Conservation (phyloP, 2,329 filamentous ascomycete genomes). For the Ophiostoma ips region DNA sequence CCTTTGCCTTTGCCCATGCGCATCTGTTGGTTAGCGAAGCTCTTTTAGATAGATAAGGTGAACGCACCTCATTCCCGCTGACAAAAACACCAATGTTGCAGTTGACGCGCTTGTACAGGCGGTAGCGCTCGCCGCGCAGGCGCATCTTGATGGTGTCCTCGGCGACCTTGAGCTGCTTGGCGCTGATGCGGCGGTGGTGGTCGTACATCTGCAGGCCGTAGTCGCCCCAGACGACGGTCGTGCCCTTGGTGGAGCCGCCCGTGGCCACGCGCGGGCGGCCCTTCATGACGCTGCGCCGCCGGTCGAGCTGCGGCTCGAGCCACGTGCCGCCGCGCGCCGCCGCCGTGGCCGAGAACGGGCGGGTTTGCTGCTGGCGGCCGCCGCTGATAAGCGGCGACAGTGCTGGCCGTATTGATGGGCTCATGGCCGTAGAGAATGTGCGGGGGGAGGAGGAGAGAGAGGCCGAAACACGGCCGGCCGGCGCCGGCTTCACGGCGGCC, state of each 20-base stretch:
- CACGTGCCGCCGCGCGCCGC: constrained; percentile 51
- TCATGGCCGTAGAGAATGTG: constrained; percentile 5
- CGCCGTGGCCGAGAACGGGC: constrained; percentile 61
- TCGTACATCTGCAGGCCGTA: constrained; percentile 90
- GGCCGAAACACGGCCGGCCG: not conserved
- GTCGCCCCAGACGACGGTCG: constrained; percentile 91
- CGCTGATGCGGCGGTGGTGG: constrained; percentile 81
- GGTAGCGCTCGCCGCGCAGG: constrained; percentile 80
- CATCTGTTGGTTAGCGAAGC: constrained; percentile 33
- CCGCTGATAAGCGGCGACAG: constrained; percentile 11
- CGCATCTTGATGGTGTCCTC: constrained; percentile 87
- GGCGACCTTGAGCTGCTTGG: constrained; percentile 73
- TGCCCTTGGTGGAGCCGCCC: constrained; percentile 81
- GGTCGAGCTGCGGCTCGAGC: constrained; percentile 63
- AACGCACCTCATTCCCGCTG: constrained; percentile 72
- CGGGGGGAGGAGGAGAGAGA: not conserved
- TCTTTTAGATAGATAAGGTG: not conserved
- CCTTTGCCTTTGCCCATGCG: constrained; percentile 99
- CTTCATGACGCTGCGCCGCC: constrained; percentile 83
- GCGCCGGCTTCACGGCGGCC: not conserved
- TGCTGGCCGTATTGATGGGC: not conserved
- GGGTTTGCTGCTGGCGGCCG: constrained; percentile 24
- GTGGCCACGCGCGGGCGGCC: constrained; percentile 78
- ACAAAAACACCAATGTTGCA: constrained; percentile 94
- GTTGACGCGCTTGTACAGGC: constrained; percentile 77